Base-by-base conservation (phyloP, 2,329 filamentous ascomycete species). In the Peltaster fructicola region DNA sequence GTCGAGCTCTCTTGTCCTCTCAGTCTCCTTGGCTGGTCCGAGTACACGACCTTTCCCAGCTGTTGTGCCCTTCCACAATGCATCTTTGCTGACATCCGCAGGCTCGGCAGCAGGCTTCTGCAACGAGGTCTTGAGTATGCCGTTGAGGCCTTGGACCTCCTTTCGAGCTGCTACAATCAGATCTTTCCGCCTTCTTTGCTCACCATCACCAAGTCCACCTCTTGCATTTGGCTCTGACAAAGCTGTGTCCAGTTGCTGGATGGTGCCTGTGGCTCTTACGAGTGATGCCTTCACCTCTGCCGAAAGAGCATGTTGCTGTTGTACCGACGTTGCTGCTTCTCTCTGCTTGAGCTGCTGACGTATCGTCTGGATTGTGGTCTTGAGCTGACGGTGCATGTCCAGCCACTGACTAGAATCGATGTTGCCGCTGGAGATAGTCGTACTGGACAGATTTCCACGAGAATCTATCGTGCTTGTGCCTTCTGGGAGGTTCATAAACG, bases 71-170 rank as follows among this genome's bases (percentile, higher is more conserved):
- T 33, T 32, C 43, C 44, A 51, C 17, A 52, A 27, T 7, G 37
- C 47, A 11, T 37, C 40, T 34, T 50, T 52, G 25, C 50, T 43
- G 10, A 43, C 38, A 46, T 14, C 44, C 5, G 41, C 44, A 3
- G 50, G 47, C 5, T 49, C 45, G 5, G 50, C 45, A 4, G 38
- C 37, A 8, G 38, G 32, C 9, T 18, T 13, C 16, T 28, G 26
- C 8, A n/a, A 15, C 3, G 26, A 17, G 14, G 65, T 73, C 34
- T 72, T 68, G 41, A 75, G 67, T 17, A 84, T 57, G 43, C 69
- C 71, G 39, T 88, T 78, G 10, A 88, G 54, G 3, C 73, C 74
- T 28, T 85, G 77, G 29, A 70, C 65, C 49, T 88, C 79, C 39
- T 77, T 74, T 38, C 67, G 61, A 5, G 74, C 74, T 8, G 70